These are phyloP conservation scores for Linnemannia zychae DNA, from an alignment of 192 early-diverging fungal genomes.

Conservation along the genomic window DNA sequence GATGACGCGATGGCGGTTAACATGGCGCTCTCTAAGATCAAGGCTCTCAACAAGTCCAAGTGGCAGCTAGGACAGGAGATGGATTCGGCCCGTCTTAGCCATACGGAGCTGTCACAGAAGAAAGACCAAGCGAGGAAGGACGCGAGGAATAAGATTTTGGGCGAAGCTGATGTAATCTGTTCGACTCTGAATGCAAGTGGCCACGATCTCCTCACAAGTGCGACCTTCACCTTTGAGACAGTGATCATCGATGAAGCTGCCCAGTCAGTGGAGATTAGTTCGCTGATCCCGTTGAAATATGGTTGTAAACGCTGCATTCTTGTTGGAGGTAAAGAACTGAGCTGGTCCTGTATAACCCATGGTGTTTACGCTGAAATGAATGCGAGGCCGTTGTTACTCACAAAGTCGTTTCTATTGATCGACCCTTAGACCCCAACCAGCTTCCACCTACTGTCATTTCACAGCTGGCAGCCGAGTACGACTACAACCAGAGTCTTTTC, in stretches of 20 bases:
- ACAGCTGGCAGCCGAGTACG: slow-evolving; percentile 69
- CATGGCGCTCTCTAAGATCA: slow-evolving; percentile 57
- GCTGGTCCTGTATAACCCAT: too few species aligned
- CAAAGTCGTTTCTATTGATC: neutral
- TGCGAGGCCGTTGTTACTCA: neutral
- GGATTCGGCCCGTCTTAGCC: slow-evolving; percentile 47
- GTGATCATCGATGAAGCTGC: slow-evolving; percentile 98
- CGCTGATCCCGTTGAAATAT: slow-evolving; percentile 90
- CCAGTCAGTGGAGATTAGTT: slow-evolving; percentile 90
- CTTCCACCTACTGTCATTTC: slow-evolving; percentile 94
- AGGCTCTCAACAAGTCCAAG: slow-evolving; percentile 56
- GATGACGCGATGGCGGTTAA: slow-evolving; percentile 54
- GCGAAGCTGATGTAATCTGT: slow-evolving; percentile 86
- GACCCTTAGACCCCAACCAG: slow-evolving; percentile 87
- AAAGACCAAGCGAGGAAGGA: slow-evolving; percentile 62
- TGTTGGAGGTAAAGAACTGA: slow-evolving; percentile 76
- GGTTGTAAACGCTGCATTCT: slow-evolving; percentile 85
- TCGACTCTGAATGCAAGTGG: slow-evolving; percentile 90
- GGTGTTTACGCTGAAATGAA: neutral
- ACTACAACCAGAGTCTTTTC: slow-evolving; percentile 93
- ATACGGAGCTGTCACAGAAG: slow-evolving; percentile 56
- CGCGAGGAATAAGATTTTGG: slow-evolving; percentile 75
- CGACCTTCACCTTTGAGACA: slow-evolving; percentile 78
- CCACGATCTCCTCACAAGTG: slow-evolving; percentile 80
- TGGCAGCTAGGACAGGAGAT: slow-evolving; percentile 43